Base-by-base conservation (phyloP, 139 green algal genomes). In the Zygnema circumcarinatum region DNA sequence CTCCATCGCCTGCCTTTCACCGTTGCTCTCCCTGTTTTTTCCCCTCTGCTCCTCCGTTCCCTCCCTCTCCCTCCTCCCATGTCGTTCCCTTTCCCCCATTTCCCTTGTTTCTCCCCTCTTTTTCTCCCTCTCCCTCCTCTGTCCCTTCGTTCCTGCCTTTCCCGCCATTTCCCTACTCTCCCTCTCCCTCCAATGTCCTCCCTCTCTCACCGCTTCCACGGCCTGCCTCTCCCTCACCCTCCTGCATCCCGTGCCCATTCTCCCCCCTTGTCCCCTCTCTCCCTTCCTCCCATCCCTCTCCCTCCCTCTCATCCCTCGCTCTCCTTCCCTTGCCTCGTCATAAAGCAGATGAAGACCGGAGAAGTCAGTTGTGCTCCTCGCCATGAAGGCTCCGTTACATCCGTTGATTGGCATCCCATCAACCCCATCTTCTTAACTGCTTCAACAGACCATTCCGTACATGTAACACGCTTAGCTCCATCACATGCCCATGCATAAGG, bases 381-480 rank as follows among this genome's bases (percentile, higher is more conserved):
- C 1, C 76, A 84, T 31, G 38, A 36, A 31, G 76, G 47, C 33
- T 36, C 76, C 0, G 76, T 84, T 21, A 67, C 38, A 2, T 74
- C 76, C 39, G 76, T 84, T 7, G 76, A 84, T 62, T 84, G 76
- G 76, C 76, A 84, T 35, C 76, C 76, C 25, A n/a, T 62, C 1
- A 21, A 38, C 0, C 76, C 25, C 2, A 36, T 62, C 25, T 84
- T 84, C 67, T 33, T 62, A 3, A 74, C 76, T 0, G 76, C 47
- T 20, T 84, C 76, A 2, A 62, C 35, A 16, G 76, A 84, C 0
- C 76, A 84, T 29, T 38, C 76, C 1, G 76, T 84, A 52, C 35
- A 41, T 52, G 36, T 78, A 20, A 78, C 69, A n/a, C 69, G 69
- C 7, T 20, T 78, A 78, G 29, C 54, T 29, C 54, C 54, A 25